Base-by-base conservation (phyloP, 352 stramenopile species). In the Globisporangium cystogenes region DNA sequence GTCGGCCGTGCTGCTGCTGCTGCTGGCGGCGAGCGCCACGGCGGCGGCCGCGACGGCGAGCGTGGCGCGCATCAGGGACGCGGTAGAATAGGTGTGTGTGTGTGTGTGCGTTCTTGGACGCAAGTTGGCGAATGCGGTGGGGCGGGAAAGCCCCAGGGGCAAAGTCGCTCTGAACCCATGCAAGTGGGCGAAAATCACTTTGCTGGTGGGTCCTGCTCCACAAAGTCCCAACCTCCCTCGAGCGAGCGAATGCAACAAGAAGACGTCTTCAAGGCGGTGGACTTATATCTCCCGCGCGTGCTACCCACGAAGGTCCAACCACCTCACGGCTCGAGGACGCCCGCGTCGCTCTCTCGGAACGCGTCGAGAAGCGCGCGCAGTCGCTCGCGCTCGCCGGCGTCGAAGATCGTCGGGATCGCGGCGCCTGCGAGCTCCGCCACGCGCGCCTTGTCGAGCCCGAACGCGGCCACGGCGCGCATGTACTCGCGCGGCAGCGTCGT, bases 401-500 rank as follows among this genome's bases (percentile, higher is more conserved):
- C 77, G 43, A 91, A 91, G 58, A 91, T 79, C n/a, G 71, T 60
- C 21, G 65, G 41, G 24, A 89, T 70, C 23, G 81, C 67, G 1
- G 68, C 66, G 21, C 46, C 57, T 3, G 77, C 74, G 33, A 91
- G 71, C 29, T 49, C 66, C 40, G 67, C 42, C 40, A 91, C 64
- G 14, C 67, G 65, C 11, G 26, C 29, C n/a, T 74, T 57, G 26
- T 62, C 67, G 24, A 98, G 69, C 15, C 60, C 55, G 57, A 95
- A 97, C 20, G 87, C 84, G 29, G 74, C 66, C 0, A 74, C 76
- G 1, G 93, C 74, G 16, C 96, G 75, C 35, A 89, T 61, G 37
- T 96, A 92, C 66, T 98, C 94, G 37, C 70, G 81, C 5, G 90
- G 91, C 18, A 95, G 58, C 46, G 82, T 90, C 2, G 91, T 98